Evolutionary conservation across 768 basidiomycete genomes (phyloP).

Genomic region (Favolaschia claudopus): DNA sequence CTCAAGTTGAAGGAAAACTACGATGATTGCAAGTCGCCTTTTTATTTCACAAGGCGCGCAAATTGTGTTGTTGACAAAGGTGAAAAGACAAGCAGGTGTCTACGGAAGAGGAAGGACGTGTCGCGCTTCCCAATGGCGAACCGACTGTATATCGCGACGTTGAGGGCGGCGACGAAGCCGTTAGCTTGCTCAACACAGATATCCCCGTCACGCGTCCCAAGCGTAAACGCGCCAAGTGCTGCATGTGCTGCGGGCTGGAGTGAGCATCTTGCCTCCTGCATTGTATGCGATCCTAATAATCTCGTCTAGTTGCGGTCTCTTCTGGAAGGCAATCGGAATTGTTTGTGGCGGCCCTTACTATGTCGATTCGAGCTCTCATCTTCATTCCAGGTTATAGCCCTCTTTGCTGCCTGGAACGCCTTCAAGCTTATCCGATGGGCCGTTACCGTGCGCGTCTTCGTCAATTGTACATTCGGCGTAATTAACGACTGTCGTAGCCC

Average conservation of each 20-base stretch:
- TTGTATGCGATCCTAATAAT: neutral
- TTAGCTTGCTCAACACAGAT: conserved; percentile 43
- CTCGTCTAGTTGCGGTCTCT: conserved; percentile 52
- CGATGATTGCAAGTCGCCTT: conserved; percentile 58
- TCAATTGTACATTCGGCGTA: neutral
- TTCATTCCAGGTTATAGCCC: conserved; percentile 27
- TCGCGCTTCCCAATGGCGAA: conserved; percentile 34
- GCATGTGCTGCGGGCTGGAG: conserved; percentile 61
- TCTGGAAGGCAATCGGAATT: conserved; percentile 64
- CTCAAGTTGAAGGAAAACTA: conserved; percentile 56
- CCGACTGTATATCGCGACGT: conserved; percentile 27
- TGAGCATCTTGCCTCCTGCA: conserved; percentile 37
- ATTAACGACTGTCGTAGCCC: conserved; percentile 41
- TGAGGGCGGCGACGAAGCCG: conserved; percentile 34
- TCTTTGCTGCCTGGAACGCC: conserved; percentile 50
- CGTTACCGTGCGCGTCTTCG: conserved; percentile 45
- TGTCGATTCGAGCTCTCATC: neutral
- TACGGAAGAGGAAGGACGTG: conserved; percentile 50
- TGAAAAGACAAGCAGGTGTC: conserved; percentile 50
- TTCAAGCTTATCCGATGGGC: conserved; percentile 57
- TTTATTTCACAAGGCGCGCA: too few species aligned
- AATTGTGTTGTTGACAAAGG: neutral
- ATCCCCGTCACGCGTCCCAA: conserved; percentile 37
- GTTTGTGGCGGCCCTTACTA: conserved; percentile 30
- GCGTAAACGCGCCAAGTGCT: conserved; percentile 47